phyloP scores from a whole-genome alignment of 768 basidiomycete species.

The Amanita jacksonii region DNA sequence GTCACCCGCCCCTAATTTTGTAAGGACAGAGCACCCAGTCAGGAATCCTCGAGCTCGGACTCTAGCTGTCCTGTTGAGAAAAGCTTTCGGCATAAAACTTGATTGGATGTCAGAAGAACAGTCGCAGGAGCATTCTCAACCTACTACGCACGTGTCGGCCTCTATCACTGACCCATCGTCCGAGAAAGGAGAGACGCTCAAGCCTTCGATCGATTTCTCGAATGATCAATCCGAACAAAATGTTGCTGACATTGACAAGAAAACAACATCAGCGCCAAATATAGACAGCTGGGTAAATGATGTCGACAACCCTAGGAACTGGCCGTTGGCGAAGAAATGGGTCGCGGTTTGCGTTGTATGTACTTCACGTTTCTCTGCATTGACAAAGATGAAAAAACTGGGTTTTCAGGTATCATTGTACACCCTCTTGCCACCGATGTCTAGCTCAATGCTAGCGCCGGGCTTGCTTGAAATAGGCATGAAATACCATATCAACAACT shows the following conservation, averaged over 20 bases:
- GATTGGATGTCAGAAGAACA: neutral
- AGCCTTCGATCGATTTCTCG: no score
- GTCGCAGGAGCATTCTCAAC: neutral
- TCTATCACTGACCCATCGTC: no score
- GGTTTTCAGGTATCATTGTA: conserved; percentile 45
- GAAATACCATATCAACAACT: conserved; percentile 42
- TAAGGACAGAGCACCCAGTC: no score
- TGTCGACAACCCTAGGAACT: neutral
- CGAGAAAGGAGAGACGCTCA: no score
- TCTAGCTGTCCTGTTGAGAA: no score
- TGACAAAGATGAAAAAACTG: neutral
- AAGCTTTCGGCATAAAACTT: no score
- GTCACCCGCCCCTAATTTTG: no score
- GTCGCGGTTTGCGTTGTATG: conserved; percentile 42
- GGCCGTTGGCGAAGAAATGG: conserved; percentile 28
- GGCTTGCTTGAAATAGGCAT: conserved; percentile 47
- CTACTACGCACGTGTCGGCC: no score
- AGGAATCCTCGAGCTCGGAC: no score
- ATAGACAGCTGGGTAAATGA: neutral
- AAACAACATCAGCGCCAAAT: no score
- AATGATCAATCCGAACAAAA: no score
- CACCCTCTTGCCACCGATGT: conserved; percentile 40
- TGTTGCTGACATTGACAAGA: no score
- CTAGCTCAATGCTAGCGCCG: conserved; percentile 64
- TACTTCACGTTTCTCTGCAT: conserved; percentile 9